Base-by-base conservation (phyloP, 192 early-diverging fungal genomes). In the Linnemannia schmuckeri region DNA sequence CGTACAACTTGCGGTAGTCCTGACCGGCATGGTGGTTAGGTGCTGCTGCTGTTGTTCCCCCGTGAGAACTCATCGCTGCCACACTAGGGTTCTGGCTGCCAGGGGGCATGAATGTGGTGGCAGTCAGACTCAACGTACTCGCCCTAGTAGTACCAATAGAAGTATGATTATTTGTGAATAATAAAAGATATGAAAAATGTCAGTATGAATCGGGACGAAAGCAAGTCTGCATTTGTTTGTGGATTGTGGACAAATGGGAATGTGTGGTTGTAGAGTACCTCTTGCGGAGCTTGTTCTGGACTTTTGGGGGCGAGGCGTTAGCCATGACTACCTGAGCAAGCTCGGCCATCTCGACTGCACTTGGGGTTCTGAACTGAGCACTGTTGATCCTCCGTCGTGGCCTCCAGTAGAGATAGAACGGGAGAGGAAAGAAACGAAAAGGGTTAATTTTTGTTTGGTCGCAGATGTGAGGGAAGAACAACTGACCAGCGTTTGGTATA, bases 351-450 rank as follows among this genome's bases (percentile, higher is more conserved):
- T 87, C 85, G 47, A 68, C 79, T 13, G 70, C 76, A 1, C 72
- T 55, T 2, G 85, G 85, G 0, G 85, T 87, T 72, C 78, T 81
- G 80, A 87, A 87, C 22, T 87, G 85, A 18, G 85, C 79, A 47
- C 85, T 87, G 72, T 78, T 87, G 24, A 87, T 57, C 66, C 79
- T 77, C 22, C 85, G 35, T 20, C 85, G 72, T 35, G 80, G 85
- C 66, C 85, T 87, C 46, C 9, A 47, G 54, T 24, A 17, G 33
- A 44, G 20, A 20, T 1, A 38, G 22, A 46, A 46, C 10, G 10
- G 44, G 44, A 61, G 27, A 37, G 33, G 63, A 71, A n/a, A n/a
- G 40, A 22, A 9, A 27, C 57, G 8, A 33, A 35, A 15, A 8
- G 10, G 37, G 72, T 47, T 47, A 46, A 27, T 8, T 30, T 12